Evolutionary conservation across 495 filamentous ascomycete genomes (phyloP), one percentile per base, ranked within the genome.

Genomic region (Neurospora sp.): DNA sequence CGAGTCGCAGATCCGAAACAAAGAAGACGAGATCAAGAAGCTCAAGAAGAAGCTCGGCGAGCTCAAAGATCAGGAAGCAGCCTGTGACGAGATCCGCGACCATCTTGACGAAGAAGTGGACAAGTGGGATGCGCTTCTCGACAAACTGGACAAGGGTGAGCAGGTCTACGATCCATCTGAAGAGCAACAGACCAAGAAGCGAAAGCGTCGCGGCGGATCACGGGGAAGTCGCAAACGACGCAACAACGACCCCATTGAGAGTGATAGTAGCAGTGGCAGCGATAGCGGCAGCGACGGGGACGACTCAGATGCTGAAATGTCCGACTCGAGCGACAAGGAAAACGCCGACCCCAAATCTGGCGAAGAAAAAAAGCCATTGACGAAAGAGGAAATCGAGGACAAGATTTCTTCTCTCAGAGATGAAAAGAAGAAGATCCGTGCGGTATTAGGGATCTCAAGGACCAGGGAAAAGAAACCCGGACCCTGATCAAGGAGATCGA

Each of bases 101-200:
- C 42, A 20, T 6, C 35, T 75, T 8, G 75, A 79, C 75, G 82
- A 44, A 73, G 81, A 40, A 81, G 84, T 83, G 84, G 53, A 78
- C 74, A 73, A 71, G 12, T 90, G 86, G 85, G 86, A 88, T 38
- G 76, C 71, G 1, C 77, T 90, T 0, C 72, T 81, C 70, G 78
- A 82, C 38, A 73, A 85, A 7, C n/a, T 85, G 2, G 75, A 82
- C 4, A 80, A 76, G 69, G 89, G 88, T 18, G 75, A 86, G 69
- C 81, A 77, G 0, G 86, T 89, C 16, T 90, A 82, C 72, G 80
- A 81, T 3, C 87, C 89, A 5, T 75, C 12, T 31, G 74, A 22
- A 76, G 74, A 27, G 3, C 45, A 27, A 22, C 72, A 69, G 4
- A 69, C 75, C 22, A 82, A 82, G 47, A 85, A 82, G 53, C 78